These are phyloP conservation scores for Agaricus subrufescens DNA, from an alignment of 768 basidiomycete genomes.

Conservation along the genomic window DNA sequence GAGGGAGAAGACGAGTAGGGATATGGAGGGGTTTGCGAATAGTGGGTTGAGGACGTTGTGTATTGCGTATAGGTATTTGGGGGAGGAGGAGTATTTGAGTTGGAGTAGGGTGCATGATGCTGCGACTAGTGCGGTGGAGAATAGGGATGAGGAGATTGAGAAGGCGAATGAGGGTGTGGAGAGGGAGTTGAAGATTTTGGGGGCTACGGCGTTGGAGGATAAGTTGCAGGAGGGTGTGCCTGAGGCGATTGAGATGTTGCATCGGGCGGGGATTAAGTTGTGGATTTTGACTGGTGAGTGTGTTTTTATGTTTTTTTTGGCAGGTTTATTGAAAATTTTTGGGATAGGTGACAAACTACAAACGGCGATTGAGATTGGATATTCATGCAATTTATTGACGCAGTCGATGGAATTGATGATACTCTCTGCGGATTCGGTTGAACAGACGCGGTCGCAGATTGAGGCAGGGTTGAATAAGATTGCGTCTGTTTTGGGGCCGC, in stretches of 20 bases:
- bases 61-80: conserved; percentile 74
- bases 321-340: neutral
- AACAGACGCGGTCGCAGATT: conserved; percentile 77
- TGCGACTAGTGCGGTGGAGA: conserved; percentile 69
- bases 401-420: conserved; percentile 97
- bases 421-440: conserved; percentile 75
- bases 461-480: conserved; percentile 95
- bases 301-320: neutral
- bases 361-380: conserved; percentile 97
- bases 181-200: conserved; percentile 76
- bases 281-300: conserved; percentile 90
- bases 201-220: conserved; percentile 95
- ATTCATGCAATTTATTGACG: conserved; percentile 92
- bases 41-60: conserved; percentile 88
- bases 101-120: conserved; percentile 83
- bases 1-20: conserved; percentile 74
- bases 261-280: conserved; percentile 92
- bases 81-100: conserved; percentile 76
- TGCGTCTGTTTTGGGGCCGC: conserved; percentile 78
- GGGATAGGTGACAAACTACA: conserved; percentile 87
- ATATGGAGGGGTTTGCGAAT: conserved; percentile 94
- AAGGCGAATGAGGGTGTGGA: conserved; percentile 83
- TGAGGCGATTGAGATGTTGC: conserved; percentile 89
- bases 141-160: conserved; percentile 90
- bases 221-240: conserved; percentile 97